phyloP scores from a whole-genome alignment of 768 basidiomycete genomes.

The Mycena belliarum region DNA sequence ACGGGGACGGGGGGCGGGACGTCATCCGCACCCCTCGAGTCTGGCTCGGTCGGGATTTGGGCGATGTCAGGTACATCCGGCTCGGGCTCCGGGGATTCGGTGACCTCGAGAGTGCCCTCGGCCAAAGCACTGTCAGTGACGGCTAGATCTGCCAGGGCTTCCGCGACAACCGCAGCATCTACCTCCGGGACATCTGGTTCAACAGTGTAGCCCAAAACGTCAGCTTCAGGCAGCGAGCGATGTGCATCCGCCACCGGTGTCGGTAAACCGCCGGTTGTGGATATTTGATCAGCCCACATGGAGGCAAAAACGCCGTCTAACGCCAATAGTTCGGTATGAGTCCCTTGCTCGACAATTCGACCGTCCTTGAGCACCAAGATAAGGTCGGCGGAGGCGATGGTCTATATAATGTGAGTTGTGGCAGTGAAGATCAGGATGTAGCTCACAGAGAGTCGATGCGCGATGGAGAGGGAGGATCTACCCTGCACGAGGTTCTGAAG shows the following conservation, averaged over 20 bases:
- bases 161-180: constrained; percentile 9
- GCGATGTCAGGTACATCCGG: neutral
- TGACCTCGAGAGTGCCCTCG: constrained; percentile 6
- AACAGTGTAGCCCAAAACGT: constrained; percentile 47
- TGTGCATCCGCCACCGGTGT: constrained; percentile 33
- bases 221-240: constrained; percentile 28
- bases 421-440: neutral
- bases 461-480: constrained; percentile 75
- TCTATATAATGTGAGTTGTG: constrained; percentile 32
- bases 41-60: neutral
- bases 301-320: constrained; percentile 72
- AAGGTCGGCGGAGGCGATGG: constrained; percentile 60
- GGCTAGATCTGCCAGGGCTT: neutral
- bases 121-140: neutral
- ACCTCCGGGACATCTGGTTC: constrained; percentile 30
- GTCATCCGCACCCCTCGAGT: neutral
- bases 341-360: constrained; percentile 80
- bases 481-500: constrained; percentile 78
- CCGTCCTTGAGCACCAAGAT: constrained; percentile 93
- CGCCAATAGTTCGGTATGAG: constrained; percentile 75
- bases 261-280: constrained; percentile 56
- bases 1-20: neutral
- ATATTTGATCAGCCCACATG: constrained; percentile 89
- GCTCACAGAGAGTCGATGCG: constrained; percentile 74
- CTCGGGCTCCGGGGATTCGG: neutral